Base-by-base conservation (phyloP, 495 filamentous ascomycete genomes). In the Bacidia rubella region DNA sequence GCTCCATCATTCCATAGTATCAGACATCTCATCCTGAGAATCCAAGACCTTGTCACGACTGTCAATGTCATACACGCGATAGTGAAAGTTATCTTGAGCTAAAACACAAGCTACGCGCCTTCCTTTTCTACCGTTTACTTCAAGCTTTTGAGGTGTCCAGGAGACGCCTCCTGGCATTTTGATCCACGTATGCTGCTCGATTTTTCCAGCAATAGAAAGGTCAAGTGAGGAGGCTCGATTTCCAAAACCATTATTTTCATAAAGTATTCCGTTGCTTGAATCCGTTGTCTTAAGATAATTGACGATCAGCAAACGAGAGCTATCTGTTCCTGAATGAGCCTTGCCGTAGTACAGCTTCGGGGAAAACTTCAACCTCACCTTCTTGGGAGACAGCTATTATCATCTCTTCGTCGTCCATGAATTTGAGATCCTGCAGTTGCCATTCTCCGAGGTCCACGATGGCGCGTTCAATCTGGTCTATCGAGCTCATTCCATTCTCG, bases 1-100 rank as follows among this genome's bases (percentile, higher is more conserved):
- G n/a, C 15, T 35, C 15, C 5, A 35, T 35, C 29, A 35, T 35
- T 15, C 29, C 29, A 7, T 35, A 15, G 15, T 15, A 35, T 35
- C 29, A 7, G 29, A 15, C 29, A 15, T 35, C 29, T 7, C 15
- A 44, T 44, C 17, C 10, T 47, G 20, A 22, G 25, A 20, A 47
- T 47, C 45, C 25, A 17, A 2, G n/a, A 4, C 23, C 29, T 50
- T 38, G 12, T 32, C 20, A 21, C 27, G 20, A 45, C 63, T 63
- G 63, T 81, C 79, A 49, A 82, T 50, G 58, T 80, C 76, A 51
- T 79, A 70, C 7, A 81, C 70, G 29, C 74, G 71, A 58, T 81
- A 82, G 43, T 70, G 71, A 61, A 74, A 61, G 17, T 62, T 64
- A 57, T 81, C 77, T 11, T 71, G 68, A 52, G 76, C 77, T 48